These are phyloP conservation scores for Coemansia sp. DNA, from an alignment of 192 early-diverging fungal species.

Conservation along the genomic window DNA sequence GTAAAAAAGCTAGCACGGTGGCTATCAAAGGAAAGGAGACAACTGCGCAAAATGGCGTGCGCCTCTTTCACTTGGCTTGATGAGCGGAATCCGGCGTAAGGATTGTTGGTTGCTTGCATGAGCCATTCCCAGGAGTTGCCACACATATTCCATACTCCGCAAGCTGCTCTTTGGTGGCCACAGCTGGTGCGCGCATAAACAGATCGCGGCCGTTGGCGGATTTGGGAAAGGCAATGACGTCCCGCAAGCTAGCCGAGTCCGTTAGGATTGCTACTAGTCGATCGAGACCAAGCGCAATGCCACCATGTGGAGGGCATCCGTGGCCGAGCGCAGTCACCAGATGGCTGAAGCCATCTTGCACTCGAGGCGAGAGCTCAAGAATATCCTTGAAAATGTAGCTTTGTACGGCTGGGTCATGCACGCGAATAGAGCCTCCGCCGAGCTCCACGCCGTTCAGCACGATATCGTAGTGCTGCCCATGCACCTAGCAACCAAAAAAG, in stretches of 20 bases:
- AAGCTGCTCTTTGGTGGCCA: conserved; percentile 62
- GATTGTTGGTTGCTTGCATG: neutral
- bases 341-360: conserved; percentile 74
- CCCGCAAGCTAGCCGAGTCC: conserved; percentile 71
- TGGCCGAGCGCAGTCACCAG: conserved; percentile 76
- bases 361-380: conserved; percentile 60
- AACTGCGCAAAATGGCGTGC: neutral
- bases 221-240: conserved; percentile 96
- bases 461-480: conserved; percentile 88
- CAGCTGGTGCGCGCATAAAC: conserved; percentile 75
- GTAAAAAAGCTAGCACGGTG: neutral
- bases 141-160: conserved; percentile 66
- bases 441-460: conserved; percentile 91
- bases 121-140: neutral
- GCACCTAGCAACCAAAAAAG: conserved; percentile 49
- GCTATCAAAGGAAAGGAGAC: neutral
- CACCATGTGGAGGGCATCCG: conserved; percentile 91
- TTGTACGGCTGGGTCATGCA: conserved; percentile 80
- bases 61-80: neutral
- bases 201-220: conserved; percentile 78
- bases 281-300: conserved; percentile 85
- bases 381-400: conserved; percentile 73
- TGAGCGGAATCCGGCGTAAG: neutral
- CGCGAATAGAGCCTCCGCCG: conserved; percentile 88
- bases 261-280: conserved; percentile 77